These are phyloP conservation scores for Phytopythium delawarense DNA, from an alignment of 352 stramenopile species.

Conservation along the genomic window DNA sequence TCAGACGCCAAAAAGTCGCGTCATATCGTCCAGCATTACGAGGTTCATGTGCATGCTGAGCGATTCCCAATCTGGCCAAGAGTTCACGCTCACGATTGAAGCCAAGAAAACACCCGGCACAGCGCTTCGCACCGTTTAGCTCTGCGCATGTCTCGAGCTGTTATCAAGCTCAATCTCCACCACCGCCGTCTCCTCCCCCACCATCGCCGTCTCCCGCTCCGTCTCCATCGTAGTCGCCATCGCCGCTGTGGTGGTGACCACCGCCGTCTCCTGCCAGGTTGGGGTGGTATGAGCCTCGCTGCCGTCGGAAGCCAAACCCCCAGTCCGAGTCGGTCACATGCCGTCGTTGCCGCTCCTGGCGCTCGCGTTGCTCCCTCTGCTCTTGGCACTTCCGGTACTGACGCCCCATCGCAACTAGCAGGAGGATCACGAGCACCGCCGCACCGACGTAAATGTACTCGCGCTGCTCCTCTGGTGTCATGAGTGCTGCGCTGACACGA, in stretches of 20 bases:
- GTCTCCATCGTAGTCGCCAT: not conserved
- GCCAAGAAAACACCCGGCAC: not conserved
- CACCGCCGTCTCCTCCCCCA: not conserved
- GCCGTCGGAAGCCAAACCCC: not conserved
- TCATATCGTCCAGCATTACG: no score
- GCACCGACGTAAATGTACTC: not conserved
- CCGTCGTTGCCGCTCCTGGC: not conserved
- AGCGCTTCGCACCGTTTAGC: not conserved
- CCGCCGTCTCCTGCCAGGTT: not conserved
- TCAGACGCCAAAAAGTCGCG: no score
- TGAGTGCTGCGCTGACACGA: not conserved
- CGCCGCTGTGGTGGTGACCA: not conserved
- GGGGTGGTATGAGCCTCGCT: not conserved
- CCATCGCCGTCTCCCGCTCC: not conserved
- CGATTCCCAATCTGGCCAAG: no score
- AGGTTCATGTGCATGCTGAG: no score
- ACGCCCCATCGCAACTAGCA: not conserved
- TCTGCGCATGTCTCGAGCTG: not conserved
- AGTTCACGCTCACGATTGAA: no score
- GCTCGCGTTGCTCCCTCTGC: not conserved
- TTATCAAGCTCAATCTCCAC: not conserved
- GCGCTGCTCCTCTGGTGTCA: not conserved
- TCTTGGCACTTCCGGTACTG: not conserved
- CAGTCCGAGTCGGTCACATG: constrained; percentile 3
- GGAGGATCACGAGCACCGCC: not conserved